Conservation (phyloP, 345 rosid genomes). For the Gossypium thurberi region DNA sequence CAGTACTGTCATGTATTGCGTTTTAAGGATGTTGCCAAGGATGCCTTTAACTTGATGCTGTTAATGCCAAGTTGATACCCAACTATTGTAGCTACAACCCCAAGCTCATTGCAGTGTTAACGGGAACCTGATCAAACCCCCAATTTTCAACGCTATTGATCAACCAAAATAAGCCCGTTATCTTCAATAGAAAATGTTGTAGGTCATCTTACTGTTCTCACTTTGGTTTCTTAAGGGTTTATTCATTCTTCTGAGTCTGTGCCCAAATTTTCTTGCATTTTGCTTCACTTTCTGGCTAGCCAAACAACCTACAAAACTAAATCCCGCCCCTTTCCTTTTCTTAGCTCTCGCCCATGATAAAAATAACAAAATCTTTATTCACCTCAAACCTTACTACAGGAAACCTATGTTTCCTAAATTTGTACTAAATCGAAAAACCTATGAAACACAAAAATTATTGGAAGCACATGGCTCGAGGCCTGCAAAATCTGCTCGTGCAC, state of each 20-base stretch:
- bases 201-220: too few relatives aligned
- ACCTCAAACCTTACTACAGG: neutral
- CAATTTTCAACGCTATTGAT: too few relatives aligned
- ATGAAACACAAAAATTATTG: neutral
- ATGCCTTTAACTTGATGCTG: neutral
- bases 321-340: neutral
- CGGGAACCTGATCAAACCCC: too few relatives aligned
- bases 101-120: slow-evolving; percentile 28
- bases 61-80: slow-evolving; percentile 29
- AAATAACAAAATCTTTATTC: neutral
- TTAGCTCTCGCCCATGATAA: neutral
- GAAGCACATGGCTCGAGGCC: neutral
- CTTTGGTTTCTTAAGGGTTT: slow-evolving; percentile 23
- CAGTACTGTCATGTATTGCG: too few relatives aligned
- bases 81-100: slow-evolving; percentile 51
- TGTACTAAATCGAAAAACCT: too few relatives aligned
- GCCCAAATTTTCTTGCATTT: neutral
- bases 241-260: slow-evolving; percentile 41
- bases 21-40: too few relatives aligned
- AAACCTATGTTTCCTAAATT: neutral
- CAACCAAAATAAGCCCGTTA: too few relatives aligned
- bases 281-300: neutral
- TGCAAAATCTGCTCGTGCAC: neutral
- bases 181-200: too few relatives aligned
- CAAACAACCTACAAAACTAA: neutral